Evolutionary conservation across 371 early-diverging fungal species (phyloP), one percentile per base, ranked within the genome.

Genomic region (Saksenaea oblongispora): DNA sequence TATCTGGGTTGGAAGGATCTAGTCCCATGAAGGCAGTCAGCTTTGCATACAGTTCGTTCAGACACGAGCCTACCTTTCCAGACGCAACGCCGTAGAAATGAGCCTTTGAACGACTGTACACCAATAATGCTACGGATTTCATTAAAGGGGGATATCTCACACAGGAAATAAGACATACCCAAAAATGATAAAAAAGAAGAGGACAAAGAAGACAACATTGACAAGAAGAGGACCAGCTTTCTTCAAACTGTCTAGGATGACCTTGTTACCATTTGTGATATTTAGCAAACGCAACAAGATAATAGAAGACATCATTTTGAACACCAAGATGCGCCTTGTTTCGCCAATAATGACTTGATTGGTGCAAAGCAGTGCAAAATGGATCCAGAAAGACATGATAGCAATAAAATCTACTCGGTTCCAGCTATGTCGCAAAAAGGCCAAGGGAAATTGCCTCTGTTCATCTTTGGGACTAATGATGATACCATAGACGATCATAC

Each of bases 81-180:
- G 22, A 86, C 85, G 64, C 89, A 89, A 17, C 74, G 85, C 31
- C 89, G 76, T 39, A 75, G 67, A 55, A 85, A 76, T 0, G 89
- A 89, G 5, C 89, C 89, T 60, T 87, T 86, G 56, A 89, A 89
- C 1, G 87, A 75, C 55, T 89, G 87, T 1, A 87, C 85, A 26
- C 87, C 87, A 51, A 87, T 71, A 62, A 85, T 83, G 35, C 87
- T 87, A 69, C 0, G 5, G 47, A 18, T 17, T 41, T 11, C 15
- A n/a, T 39, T 13, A 54, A 13, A 34, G 5, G 13, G 15, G 1
- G 17, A 14, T 39, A 35, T 11, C 27, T 47, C 24, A 44, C 26
- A 24, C 56, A 17, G 31, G 31, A 39, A 15, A 17, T n/a, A 34
- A 44, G 28, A 58, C 76, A 65, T 79, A 84, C 84, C 84, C 84